Conservation (phyloP, 1,284 basidiomycete genomes). For the Ustilago esculenta region DNA sequence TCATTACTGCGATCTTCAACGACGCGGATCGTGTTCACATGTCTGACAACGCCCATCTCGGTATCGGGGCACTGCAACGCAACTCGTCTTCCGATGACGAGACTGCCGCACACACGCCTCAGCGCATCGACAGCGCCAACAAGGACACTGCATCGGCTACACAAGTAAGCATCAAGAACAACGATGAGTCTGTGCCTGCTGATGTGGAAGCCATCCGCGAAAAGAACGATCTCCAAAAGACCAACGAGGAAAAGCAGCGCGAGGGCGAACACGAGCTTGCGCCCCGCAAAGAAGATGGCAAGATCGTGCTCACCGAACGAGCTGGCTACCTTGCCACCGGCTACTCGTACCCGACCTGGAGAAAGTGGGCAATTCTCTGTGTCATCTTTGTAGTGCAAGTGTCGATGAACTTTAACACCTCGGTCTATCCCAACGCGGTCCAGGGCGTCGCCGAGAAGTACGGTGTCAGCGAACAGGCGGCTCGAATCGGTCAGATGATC, state of each 20-base stretch:
- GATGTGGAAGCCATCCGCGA: constrained; percentile 37
- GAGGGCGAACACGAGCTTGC: constrained; percentile 45
- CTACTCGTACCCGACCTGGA: constrained; percentile 60
- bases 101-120: constrained; percentile 18
- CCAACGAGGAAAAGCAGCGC: constrained; percentile 44
- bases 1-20: neutral
- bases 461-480: constrained; percentile 66
- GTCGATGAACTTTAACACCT: constrained; percentile 68
- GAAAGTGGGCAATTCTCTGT: constrained; percentile 68
- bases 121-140: neutral
- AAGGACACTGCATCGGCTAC: constrained; percentile 15
- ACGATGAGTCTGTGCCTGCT: constrained; percentile 7
- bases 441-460: constrained; percentile 61
- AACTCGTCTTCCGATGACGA: constrained; percentile 27
- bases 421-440: constrained; percentile 66
- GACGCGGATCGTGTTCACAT: neutral
- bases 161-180: constrained; percentile 10
- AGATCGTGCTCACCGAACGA: constrained; percentile 64
- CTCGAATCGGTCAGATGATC: constrained; percentile 68
- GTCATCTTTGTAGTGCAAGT: constrained; percentile 68
- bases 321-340: constrained; percentile 63
- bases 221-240: constrained; percentile 43
- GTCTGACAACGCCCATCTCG: constrained; percentile 13
- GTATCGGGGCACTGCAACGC: constrained; percentile 2
- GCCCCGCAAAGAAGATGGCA: constrained; percentile 58